phyloP scores from a whole-genome alignment of 495 filamentous ascomycete species.

The Lasiosphaeria hispida region DNA sequence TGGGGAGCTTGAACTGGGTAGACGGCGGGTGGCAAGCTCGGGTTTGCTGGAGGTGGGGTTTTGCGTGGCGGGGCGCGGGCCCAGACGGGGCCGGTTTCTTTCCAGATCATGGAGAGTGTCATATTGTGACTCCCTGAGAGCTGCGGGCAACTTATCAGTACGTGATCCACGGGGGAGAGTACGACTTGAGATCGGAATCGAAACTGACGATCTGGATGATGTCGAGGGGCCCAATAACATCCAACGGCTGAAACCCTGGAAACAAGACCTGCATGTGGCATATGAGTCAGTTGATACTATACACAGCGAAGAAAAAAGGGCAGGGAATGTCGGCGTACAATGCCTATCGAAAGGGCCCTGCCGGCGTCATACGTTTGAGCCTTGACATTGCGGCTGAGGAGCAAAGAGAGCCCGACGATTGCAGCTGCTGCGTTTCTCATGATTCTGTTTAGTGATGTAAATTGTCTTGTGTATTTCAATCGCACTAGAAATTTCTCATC shows the following conservation, averaged over 20 bases:
- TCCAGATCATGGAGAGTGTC: conserved; percentile 42
- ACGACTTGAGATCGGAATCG: neutral
- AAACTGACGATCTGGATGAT: conserved; percentile 41
- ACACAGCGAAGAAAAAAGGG: neutral
- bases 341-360: neutral
- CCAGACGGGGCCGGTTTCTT: conserved; percentile 44
- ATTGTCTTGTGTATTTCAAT: too few species aligned
- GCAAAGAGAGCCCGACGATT: neutral
- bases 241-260: conserved; percentile 32
- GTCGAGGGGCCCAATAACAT: conserved; percentile 57
- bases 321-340: neutral
- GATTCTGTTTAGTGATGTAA: too few species aligned
- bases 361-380: neutral
- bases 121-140: conserved; percentile 38
- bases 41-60: conserved; percentile 9
- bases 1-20: conserved; percentile 30
- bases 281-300: neutral
- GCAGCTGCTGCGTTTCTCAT: neutral
- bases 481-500: too few species aligned
- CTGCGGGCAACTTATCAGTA: neutral
- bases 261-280: conserved; percentile 17
- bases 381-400: neutral
- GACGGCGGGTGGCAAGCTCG: neutral
- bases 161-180: neutral
- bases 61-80: conserved; percentile 30